Percentiles rank a stretch among this genome's conserved stretches.
phyloP scores from a whole-genome alignment of 1,139 yeast genomes.

The Geotrichum cucujoidarum region DNA sequence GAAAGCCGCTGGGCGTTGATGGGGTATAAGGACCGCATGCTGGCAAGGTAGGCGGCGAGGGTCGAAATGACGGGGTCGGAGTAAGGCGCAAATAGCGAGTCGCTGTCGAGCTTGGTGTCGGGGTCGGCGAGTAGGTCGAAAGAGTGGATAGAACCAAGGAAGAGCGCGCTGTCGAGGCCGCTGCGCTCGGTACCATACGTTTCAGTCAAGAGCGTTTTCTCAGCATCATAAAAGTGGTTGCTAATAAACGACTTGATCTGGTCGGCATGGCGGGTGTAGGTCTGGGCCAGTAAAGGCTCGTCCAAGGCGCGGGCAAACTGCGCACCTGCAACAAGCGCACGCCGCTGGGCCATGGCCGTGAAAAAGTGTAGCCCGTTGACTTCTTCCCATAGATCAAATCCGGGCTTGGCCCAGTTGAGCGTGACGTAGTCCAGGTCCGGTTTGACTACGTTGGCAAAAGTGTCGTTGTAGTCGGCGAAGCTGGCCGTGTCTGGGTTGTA shows the following conservation, averaged over 20 bases:
- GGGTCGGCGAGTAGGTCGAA: constrained; percentile 37
- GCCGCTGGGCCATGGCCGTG: constrained; percentile 68
- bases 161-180: constrained; percentile 77
- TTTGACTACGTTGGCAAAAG: constrained; percentile 46
- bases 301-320: constrained; percentile 41
- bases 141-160: constrained; percentile 53
- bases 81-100: constrained; percentile 34
- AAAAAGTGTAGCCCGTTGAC: constrained; percentile 68
- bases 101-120: constrained; percentile 26
- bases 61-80: constrained; percentile 32
- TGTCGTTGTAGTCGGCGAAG: constrained; percentile 23
- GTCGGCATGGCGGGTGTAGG: constrained; percentile 28
- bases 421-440: constrained; percentile 67
- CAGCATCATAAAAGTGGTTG: constrained; percentile 29
- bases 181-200: constrained; percentile 55
- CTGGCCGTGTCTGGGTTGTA: constrained; percentile 27
- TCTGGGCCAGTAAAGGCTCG: constrained; percentile 35
- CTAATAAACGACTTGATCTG: constrained; percentile 41
- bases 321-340: constrained; percentile 60
- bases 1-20: constrained; percentile 53
- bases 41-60: constrained; percentile 40
- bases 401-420: constrained; percentile 56
- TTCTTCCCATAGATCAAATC: constrained; percentile 98
- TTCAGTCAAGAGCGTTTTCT: constrained; percentile 60
- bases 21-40: constrained; percentile 72